Base-by-base conservation (phyloP, 1,139 yeast species). In the Scheffersomyces titani region DNA sequence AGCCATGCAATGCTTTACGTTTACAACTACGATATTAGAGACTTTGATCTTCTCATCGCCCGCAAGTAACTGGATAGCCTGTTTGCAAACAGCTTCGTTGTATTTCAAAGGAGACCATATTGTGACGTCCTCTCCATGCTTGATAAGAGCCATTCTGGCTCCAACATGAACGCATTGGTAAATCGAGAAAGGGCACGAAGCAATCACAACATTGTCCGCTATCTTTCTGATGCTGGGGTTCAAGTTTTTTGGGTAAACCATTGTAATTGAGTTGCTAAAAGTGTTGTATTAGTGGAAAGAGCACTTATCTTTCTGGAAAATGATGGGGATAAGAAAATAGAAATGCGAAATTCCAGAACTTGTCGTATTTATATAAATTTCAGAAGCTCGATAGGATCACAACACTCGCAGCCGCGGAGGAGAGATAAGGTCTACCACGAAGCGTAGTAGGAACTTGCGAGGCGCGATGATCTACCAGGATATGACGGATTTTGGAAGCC, bases 1-100 rank as follows among this genome's bases (percentile, higher is more conserved):
- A n/a, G 56, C 58, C 52, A 58, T 19, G 49, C 51, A 54, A 52
- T 59, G 62, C 36, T 58, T 49, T n/a, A 22, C 50, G 52, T 58
- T 59, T 13, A 54, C 57, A n/a, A 55, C 55, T n/a, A 59, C 50
- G 44, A 59, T 47, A 44, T 58, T 50, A 19, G 56, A 13, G 2
- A 55, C 49, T 18, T 52, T 20, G 44, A 50, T 51, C 16, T 22
- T 47, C 51, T 71, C 73, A 2, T 69, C 53, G 9, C 61, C 63
- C 1, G 62, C 57, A 44, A 65, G 57, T 45, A 59, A 47, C 21
- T 54, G 56, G 49, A 64, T 51, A 1, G 65, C 63, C 40, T 60
- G 56, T 7, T 55, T 47, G 50, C 58, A 53, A 11, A 50, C 45
- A 36, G 52, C 52, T 16, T 54, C 57, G 9, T 59, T 59, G 48